Conservation (phyloP, 2,329 filamentous ascomycete genomes). For the Davidsoniella eucalypti region DNA sequence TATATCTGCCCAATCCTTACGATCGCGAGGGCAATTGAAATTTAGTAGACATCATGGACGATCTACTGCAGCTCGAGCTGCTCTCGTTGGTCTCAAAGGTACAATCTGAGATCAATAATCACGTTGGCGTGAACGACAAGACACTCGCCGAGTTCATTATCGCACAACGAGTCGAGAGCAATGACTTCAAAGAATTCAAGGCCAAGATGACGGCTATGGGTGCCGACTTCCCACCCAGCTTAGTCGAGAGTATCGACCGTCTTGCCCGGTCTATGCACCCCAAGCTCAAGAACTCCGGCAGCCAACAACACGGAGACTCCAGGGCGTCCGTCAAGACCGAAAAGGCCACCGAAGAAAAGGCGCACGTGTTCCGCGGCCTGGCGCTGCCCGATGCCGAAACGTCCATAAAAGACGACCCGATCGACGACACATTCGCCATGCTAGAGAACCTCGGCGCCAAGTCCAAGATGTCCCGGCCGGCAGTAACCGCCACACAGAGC, state of each 20-base stretch:
- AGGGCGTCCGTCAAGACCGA: conserved; percentile 4
- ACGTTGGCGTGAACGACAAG: conserved; percentile 82
- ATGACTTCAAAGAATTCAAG: conserved; percentile 57
- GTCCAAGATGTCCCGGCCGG: conserved; percentile 33
- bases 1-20: not conserved
- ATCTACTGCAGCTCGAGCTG: conserved; percentile 78
- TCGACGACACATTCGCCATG: conserved; percentile 86
- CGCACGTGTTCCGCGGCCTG: conserved; percentile 78
- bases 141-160: conserved; percentile 95
- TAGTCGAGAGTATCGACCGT: conserved; percentile 83
- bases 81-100: conserved; percentile 91
- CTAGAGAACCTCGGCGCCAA: conserved; percentile 51
- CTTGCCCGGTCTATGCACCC: conserved; percentile 82
- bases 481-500: not conserved
- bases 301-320: not conserved
- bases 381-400: conserved; percentile 57
- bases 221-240: conserved; percentile 66
- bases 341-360: conserved; percentile 45
- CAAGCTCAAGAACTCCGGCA: conserved; percentile 48
- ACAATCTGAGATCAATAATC: conserved; percentile 84
- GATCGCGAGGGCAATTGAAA: not conserved
- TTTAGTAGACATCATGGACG: conserved; percentile 48
- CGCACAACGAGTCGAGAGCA: conserved; percentile 66
- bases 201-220: conserved; percentile 57
- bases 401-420: conserved; percentile 35